Evolutionary conservation across 768 basidiomycete species (phyloP).

Genomic region (Suillus variegatus): DNA sequence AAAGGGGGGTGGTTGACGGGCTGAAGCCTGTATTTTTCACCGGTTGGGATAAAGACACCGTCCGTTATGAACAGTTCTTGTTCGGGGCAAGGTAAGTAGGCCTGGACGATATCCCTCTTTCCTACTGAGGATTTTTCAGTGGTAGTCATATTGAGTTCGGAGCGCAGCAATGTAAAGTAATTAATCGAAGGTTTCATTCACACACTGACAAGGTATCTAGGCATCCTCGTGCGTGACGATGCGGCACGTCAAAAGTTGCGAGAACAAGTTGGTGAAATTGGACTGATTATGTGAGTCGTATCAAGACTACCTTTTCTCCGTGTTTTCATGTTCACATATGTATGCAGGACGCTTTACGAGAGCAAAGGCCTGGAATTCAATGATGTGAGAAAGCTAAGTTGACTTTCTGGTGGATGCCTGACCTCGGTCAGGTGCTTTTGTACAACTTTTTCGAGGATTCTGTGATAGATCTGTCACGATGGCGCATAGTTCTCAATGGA

Average conservation of each 20-base stretch:
- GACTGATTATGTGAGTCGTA: conserved; percentile 54
- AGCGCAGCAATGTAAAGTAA: conserved; percentile 58
- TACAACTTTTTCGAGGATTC: conserved; percentile 80
- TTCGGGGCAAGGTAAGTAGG: conserved; percentile 46
- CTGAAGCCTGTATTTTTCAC: conserved; percentile 59
- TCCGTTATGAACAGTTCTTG: conserved; percentile 56
- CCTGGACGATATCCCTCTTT: neutral
- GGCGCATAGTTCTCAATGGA: conserved; percentile 58
- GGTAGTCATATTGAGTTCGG: conserved; percentile 58
- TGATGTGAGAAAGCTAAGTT: conserved; percentile 13
- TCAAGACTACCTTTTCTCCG: neutral
- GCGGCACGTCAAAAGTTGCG: conserved; percentile 47
- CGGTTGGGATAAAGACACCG: conserved; percentile 45
- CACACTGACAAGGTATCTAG: conserved; percentile 32
- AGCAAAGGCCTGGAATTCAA: conserved; percentile 33
- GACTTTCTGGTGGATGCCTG: neutral
- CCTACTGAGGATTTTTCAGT: conserved; percentile 29
- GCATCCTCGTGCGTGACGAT: conserved; percentile 70
- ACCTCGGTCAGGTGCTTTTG: conserved; percentile 54
- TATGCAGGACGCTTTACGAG: conserved; percentile 31
- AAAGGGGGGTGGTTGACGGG: conserved; percentile 56
- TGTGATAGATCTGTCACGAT: conserved; percentile 46
- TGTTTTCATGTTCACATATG: neutral
- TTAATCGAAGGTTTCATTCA: neutral
- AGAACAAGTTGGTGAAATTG: conserved; percentile 56